phyloP scores from a whole-genome alignment of 345 rosid species.

The Linum trigynum region DNA sequence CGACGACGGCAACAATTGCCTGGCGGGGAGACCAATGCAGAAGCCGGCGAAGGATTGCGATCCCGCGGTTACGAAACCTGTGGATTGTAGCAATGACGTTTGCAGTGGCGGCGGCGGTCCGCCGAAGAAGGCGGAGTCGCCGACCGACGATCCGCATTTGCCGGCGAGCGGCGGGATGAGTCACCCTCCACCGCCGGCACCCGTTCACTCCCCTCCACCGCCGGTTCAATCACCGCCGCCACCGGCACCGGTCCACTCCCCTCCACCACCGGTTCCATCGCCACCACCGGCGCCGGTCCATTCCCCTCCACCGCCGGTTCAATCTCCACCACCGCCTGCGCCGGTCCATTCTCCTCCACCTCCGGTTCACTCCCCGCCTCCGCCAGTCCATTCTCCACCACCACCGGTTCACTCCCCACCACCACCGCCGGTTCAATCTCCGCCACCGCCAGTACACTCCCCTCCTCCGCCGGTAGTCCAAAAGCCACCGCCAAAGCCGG shows the following conservation, averaged over 20 bases:
- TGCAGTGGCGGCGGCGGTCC: slow-evolving; percentile 25
- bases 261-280: slow-evolving; percentile 26
- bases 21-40: slow-evolving; percentile 40
- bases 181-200: slow-evolving; percentile 8
- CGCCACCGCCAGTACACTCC: slow-evolving; percentile 3
- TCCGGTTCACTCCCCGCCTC: slow-evolving; percentile 1
- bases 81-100: slow-evolving; percentile 60
- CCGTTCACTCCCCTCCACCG: not conserved
- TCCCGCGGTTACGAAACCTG: slow-evolving; percentile 38
- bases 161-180: not conserved
- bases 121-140: not conserved
- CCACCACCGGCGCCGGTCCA: slow-evolving; percentile 7
- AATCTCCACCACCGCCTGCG: slow-evolving; percentile 2
- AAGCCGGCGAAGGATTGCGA: slow-evolving; percentile 29
- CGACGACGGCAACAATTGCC: slow-evolving; percentile 47
- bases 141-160: not conserved
- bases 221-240: not conserved
- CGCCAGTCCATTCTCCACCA: slow-evolving; percentile 5
- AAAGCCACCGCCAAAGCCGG: slow-evolving; percentile 8
- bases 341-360: not conserved
- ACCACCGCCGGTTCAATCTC: not conserved
- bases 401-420: slow-evolving; percentile 7
- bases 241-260: not conserved
- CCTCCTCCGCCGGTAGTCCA: slow-evolving; percentile 6
- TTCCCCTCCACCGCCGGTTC: not conserved